Evolutionary conservation across 2,329 filamentous ascomycete species (phyloP), one percentile per base, ranked within the genome.

Genomic region (Aaosphaeria arxii): DNA sequence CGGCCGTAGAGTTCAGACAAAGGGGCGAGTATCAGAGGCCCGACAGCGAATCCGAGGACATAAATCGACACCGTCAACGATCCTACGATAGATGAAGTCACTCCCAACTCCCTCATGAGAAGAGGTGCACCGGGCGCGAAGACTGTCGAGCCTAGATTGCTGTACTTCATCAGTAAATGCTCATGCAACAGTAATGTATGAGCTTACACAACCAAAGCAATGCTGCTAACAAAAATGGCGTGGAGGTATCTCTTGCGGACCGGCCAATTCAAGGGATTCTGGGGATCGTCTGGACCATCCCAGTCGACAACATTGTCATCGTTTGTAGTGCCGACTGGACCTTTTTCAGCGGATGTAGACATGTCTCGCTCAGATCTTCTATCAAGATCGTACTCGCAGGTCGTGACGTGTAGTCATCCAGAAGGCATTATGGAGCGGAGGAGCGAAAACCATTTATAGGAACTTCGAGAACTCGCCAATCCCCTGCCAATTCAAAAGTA

Each of bases 1-100:
- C 67, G 63, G 3, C 70, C 70, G 40, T 64, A 69, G 43, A 69
- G 62, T 47, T 71, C 69, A 29, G 67, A 69, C 1, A 70, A 46
- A 0, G 69, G 67, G 0, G 62, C 62, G 5, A 70, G 52, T 4
- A 70, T 6, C 13, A 61, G 49, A 5, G 59, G 60, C 3, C 58
- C 60, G 35, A 60, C 17, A 2, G 56, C 61, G 32, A 59, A 62
- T 5, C 62, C 62, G 9, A 43, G 30, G 5, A 63, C 51, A 36
- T 59, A 64, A 17, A 61, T 55, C 1, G 67, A 71, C 6, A 69
- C 51, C 6, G 57, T 61, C n/a, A 73, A 41, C 3, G 54, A 38
- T 4, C 44, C 52, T 4, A 55, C n/a, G 2, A 29, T 50, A 24
- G 40, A 33, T 1, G 44, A 47, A 3, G 44, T 50, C 11, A 47